Conservation (phyloP, 164 flowering plant genomes). For the Piper betle region DNA sequence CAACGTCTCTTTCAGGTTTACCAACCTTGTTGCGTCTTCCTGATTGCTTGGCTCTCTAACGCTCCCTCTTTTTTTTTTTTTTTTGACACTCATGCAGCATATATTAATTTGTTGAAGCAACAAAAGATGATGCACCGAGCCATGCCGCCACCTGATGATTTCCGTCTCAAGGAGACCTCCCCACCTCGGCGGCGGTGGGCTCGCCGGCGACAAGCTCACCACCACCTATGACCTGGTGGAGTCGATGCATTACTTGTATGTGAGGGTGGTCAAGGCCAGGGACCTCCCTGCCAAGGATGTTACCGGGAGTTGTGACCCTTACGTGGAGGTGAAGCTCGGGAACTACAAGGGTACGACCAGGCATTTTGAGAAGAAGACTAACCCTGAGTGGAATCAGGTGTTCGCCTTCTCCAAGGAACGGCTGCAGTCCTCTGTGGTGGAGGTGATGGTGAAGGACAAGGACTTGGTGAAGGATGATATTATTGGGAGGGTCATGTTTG, state of each 20-base stretch:
- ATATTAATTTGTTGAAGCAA: not conserved
- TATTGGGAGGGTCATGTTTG: conserved; percentile 29
- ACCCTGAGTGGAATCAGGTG: conserved; percentile 42
- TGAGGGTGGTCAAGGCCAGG: conserved; percentile 20
- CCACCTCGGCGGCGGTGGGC: conserved; percentile 56
- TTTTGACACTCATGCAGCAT: no score
- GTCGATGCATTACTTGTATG: conserved; percentile 38
- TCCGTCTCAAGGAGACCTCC: conserved; percentile 76
- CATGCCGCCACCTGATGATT: conserved; percentile 42
- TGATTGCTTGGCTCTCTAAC: not conserved
- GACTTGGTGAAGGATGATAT: conserved; percentile 32
- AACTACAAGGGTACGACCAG: conserved; percentile 16
- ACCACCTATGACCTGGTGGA: conserved; percentile 89
- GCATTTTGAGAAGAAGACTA: conserved; percentile 16
- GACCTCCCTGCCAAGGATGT: conserved; percentile 15
- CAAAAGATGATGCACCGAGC: conserved; percentile 3
- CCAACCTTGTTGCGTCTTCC: no score
- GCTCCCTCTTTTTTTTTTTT: not conserved
- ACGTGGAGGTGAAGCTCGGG: conserved; percentile 23
- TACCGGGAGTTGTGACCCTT: conserved; percentile 18
- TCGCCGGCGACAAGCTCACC: conserved; percentile 58
- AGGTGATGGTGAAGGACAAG: conserved; percentile 68
- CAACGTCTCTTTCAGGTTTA: not conserved
- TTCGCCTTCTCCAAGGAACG: conserved; percentile 89
- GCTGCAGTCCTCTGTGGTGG: conserved; percentile 58